These are phyloP conservation scores for Mycena epipterygia DNA, from an alignment of 768 basidiomycete genomes.

Conservation along the genomic window DNA sequence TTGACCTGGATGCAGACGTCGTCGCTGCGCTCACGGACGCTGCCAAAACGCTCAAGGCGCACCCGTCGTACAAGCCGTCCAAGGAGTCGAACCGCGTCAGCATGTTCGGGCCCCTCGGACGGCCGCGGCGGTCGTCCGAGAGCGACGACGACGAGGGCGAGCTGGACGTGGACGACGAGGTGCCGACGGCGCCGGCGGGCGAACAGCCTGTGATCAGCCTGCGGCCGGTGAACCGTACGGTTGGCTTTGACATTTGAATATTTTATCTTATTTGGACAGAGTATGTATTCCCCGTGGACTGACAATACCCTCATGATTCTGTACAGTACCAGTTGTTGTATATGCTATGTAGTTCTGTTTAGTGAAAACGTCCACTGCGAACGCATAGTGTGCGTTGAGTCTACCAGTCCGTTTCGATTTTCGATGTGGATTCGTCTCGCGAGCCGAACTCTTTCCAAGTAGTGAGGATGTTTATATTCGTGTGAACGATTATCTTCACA, in stretches of 20 bases:
- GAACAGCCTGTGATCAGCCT: slow-evolving; percentile 69
- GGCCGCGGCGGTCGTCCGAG: slow-evolving; percentile 65
- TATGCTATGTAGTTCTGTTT: too few species aligned
- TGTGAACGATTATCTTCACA: too few species aligned
- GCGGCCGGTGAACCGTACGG: slow-evolving; percentile 69
- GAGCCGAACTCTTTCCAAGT: too few species aligned
- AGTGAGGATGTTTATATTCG: too few species aligned
- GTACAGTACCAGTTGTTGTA: too few species aligned
- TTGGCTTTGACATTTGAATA: slow-evolving; percentile 66
- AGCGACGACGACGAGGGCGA: slow-evolving; percentile 73
- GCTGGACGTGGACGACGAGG: slow-evolving; percentile 58
- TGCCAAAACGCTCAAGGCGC: slow-evolving; percentile 63
- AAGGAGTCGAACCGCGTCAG: slow-evolving; percentile 68
- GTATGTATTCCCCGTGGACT: too few species aligned
- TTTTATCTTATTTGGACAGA: slow-evolving; percentile 4
- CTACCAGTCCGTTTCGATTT: too few species aligned
- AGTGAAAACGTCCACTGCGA: too few species aligned
- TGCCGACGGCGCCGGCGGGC: slow-evolving; percentile 50
- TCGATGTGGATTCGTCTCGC: too few species aligned
- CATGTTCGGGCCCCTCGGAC: slow-evolving; percentile 69
- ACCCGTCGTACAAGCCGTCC: slow-evolving; percentile 58
- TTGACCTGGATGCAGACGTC: slow-evolving; percentile 78
- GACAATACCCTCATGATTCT: too few species aligned
- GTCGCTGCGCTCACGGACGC: slow-evolving; percentile 68
- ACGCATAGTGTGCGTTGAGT: too few species aligned